Conservation (phyloP, 257 asterid genomes). For the Primulina tabacum region DNA sequence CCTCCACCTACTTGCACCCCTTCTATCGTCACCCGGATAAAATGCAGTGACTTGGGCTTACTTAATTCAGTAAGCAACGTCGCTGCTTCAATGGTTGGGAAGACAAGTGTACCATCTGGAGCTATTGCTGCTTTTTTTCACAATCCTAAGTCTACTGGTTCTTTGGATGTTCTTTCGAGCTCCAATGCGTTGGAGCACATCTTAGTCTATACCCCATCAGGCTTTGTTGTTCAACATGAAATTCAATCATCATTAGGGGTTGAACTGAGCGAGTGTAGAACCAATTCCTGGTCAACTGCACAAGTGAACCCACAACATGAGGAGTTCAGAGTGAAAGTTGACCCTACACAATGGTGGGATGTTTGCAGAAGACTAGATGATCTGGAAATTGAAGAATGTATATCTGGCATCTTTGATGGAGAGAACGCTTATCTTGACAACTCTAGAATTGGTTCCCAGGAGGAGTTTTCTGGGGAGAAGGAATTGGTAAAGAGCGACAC, state of each 20-base stretch:
- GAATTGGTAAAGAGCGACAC: constrained; percentile 32
- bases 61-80: constrained; percentile 57
- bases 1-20: constrained; percentile 59
- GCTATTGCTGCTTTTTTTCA: constrained; percentile 65
- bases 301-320: constrained; percentile 47
- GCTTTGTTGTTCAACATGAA: constrained; percentile 68
- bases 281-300: constrained; percentile 33
- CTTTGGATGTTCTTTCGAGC: constrained; percentile 37
- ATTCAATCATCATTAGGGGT: constrained; percentile 39
- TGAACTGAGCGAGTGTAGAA: constrained; percentile 40
- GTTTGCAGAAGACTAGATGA: constrained; percentile 71
- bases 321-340: constrained; percentile 58
- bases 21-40: constrained; percentile 53
- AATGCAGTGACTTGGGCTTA: constrained; percentile 52
- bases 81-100: constrained; percentile 64
- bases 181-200: constrained; percentile 50
- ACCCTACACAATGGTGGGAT: constrained; percentile 80
- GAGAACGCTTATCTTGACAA: constrained; percentile 38
- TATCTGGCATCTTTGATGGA: constrained; percentile 43
- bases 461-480: constrained; percentile 29
- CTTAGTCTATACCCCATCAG: constrained; percentile 63
- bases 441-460: constrained; percentile 32
- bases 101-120: constrained; percentile 56
- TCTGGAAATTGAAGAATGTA: constrained; percentile 57
- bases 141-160: constrained; percentile 40